A percentile compares a stretch with the other conserved stretches of the same genome.
Evolutionary conservation across 2,329 filamentous ascomycete species (phyloP).

Genomic region (Hortaea sp.): DNA sequence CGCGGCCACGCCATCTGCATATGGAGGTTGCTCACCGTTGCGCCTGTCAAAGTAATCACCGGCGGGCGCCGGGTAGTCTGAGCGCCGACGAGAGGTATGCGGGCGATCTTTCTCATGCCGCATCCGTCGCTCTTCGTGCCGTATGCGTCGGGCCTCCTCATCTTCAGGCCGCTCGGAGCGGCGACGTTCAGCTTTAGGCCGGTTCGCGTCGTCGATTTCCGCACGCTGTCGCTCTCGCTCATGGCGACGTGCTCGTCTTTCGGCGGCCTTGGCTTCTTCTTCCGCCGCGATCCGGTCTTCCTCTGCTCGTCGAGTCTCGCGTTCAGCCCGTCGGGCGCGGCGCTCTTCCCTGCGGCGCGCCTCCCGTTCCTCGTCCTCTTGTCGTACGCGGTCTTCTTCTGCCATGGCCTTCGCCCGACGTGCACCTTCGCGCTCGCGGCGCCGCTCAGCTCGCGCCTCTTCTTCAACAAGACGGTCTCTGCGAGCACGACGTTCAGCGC

Average conservation of each 20-base stretch:
- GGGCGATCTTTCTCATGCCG: constrained; percentile 24
- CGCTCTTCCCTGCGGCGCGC: constrained; percentile 17
- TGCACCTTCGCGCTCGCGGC: constrained; percentile 16
- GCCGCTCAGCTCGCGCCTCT: constrained; percentile 18
- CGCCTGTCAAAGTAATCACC: constrained; percentile 37
- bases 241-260: constrained; percentile 21
- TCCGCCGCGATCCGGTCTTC: constrained; percentile 21
- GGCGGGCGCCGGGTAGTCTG: constrained; percentile 28
- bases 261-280: constrained; percentile 18
- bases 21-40: constrained; percentile 25
- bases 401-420: constrained; percentile 18
- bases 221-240: constrained; percentile 14
- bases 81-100: constrained; percentile 20
- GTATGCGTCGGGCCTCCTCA: constrained; percentile 26
- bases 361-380: constrained; percentile 20
- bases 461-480: constrained; percentile 31
- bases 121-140: constrained; percentile 35
- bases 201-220: constrained; percentile 13
- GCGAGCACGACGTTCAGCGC: constrained; percentile 25
- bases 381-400: constrained; percentile 19
- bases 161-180: constrained; percentile 18
- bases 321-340: constrained; percentile 18
- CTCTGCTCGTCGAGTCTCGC: constrained; percentile 20
- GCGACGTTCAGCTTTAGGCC: constrained; percentile 19
- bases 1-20: constrained; percentile 6